These are phyloP conservation scores for Nephromyces sp. DNA, from an alignment of 169 alveolate genomes.

Conservation along the genomic window DNA sequence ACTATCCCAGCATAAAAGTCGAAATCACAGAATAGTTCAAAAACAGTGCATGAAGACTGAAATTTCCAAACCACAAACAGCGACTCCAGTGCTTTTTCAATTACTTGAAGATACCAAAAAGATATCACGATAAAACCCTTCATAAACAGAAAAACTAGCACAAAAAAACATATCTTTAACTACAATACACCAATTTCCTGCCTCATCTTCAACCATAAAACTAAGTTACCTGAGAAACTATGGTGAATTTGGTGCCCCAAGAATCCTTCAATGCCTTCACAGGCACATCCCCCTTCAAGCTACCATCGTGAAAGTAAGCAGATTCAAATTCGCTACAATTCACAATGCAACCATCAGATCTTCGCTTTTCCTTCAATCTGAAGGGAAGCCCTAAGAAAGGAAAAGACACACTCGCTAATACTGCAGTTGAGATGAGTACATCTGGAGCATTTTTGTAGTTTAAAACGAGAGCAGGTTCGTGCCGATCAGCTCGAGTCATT, in stretches of 20 bases:
- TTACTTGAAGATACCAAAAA: no score
- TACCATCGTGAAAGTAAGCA: constrained; percentile 47
- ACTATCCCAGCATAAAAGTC: no score
- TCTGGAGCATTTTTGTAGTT: constrained; percentile 60
- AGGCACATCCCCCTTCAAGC: constrained; percentile 45
- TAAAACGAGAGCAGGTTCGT: constrained; percentile 43
- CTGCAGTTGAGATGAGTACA: constrained; percentile 58
- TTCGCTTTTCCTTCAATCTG: constrained; percentile 36
- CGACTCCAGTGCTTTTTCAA: no score
- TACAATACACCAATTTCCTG: no score
- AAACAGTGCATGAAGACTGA: no score
- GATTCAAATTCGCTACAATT: constrained; percentile 34
- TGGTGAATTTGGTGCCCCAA: constrained; percentile 36
- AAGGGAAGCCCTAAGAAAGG: constrained; percentile 49
- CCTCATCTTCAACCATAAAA: no score
- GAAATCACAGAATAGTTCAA: no score
- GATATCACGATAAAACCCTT: no score
- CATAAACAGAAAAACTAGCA: no score
- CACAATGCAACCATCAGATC: constrained; percentile 27
- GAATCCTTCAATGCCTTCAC: constrained; percentile 30
- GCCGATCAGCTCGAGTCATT: constrained; percentile 57
- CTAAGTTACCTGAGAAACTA: constrained; percentile 34
- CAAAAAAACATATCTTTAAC: no score
- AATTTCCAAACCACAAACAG: no score
- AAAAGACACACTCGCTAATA: constrained; percentile 56